Evolutionary conservation across 169 alveolate genomes (phyloP).

Genomic region (Amoebophrya sp.): DNA sequence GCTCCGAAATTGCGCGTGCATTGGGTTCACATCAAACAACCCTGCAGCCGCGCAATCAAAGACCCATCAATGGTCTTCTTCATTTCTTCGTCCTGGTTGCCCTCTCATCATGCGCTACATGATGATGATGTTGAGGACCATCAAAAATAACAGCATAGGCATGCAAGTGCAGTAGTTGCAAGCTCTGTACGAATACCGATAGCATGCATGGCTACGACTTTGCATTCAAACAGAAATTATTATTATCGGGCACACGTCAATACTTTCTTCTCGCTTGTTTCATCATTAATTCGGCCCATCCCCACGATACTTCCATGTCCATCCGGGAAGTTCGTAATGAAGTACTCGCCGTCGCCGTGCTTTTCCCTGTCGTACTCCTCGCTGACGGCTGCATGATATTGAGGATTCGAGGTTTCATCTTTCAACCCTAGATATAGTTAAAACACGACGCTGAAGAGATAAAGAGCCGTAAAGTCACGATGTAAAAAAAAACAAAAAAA

Average conservation of each 20-base stretch:
- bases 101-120: not conserved
- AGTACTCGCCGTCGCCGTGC: not conserved
- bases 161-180: not conserved
- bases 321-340: not conserved
- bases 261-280: not conserved
- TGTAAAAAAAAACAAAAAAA: too few species aligned
- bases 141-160: not conserved
- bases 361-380: not conserved
- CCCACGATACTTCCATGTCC: not conserved
- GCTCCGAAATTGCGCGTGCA: not conserved
- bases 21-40: not conserved
- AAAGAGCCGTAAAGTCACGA: too few species aligned
- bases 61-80: not conserved
- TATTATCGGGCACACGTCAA: not conserved
- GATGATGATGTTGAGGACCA: not conserved
- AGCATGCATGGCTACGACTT: not conserved
- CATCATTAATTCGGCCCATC: too few species aligned
- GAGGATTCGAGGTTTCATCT: too few species aligned
- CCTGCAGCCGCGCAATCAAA: slow-evolving; percentile 1
- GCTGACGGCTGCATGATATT: not conserved
- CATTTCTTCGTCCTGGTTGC: not conserved
- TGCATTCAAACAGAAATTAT: not conserved
- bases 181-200: not conserved
- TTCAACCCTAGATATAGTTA: too few species aligned
- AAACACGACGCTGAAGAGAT: too few species aligned